A percentile compares a stretch with the other conserved stretches of the same genome.
Evolutionary conservation across 495 filamentous ascomycete species (phyloP).

Genomic region (Aspergillus bertholletiae): DNA sequence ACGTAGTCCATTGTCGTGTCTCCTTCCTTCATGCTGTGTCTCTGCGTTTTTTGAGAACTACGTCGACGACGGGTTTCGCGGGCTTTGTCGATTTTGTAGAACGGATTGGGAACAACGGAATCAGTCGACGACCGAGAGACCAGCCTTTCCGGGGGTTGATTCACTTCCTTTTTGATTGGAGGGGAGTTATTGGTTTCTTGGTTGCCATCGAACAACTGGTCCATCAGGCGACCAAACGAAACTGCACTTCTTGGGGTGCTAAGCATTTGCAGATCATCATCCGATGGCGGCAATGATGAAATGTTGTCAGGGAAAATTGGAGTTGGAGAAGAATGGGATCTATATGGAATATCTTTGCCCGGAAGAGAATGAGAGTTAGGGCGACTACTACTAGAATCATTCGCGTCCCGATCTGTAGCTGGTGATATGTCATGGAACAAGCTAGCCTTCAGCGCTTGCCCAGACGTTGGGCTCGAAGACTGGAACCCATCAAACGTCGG

Average conservation of each 20-base stretch:
- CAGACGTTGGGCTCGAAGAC: not conserved
- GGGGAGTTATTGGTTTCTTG: not conserved
- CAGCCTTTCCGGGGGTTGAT: constrained; percentile 1
- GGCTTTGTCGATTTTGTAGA: constrained; percentile 22
- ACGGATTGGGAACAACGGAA: constrained; percentile 23
- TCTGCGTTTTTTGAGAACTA: not conserved
- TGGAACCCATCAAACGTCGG: constrained; percentile 22
- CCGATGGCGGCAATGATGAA: not conserved
- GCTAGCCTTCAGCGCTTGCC: not conserved
- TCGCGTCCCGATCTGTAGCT: not conserved
- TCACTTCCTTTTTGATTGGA: not conserved
- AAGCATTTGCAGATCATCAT: constrained; percentile 12
- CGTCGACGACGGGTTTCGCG: constrained; percentile 13
- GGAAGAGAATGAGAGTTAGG: not conserved
- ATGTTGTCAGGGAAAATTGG: not conserved
- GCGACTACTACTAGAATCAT: not conserved
- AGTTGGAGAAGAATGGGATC: constrained; percentile 2
- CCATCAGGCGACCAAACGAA: constrained; percentile 10
- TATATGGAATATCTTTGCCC: not conserved
- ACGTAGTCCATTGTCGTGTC: constrained; percentile 4
- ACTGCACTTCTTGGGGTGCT: constrained; percentile 10
- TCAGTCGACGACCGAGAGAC: constrained; percentile 4
- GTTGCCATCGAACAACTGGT: not conserved
- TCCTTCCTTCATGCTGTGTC: constrained; percentile 13
- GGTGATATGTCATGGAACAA: not conserved